Evolutionary conservation across 1,284 basidiomycete genomes (phyloP).

Genomic region (Naganishia sp.): DNA sequence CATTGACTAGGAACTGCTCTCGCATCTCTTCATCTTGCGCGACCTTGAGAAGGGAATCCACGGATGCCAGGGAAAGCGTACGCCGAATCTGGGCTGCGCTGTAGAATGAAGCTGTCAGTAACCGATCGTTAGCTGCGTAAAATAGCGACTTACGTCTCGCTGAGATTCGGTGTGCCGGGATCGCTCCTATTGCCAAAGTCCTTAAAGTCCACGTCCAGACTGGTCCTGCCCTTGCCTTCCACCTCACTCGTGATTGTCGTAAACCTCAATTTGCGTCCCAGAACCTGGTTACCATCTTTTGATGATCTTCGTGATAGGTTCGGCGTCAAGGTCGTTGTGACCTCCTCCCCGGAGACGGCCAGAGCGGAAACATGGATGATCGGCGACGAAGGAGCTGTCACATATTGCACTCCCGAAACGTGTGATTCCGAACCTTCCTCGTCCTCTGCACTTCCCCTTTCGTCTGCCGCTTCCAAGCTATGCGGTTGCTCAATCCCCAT

Average conservation of each 20-base stretch:
- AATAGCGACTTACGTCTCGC: slow-evolving; percentile 46
- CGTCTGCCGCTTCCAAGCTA: background rate
- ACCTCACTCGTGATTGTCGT: slow-evolving; percentile 13
- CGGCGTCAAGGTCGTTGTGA: background rate
- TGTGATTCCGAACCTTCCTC: slow-evolving; percentile 18
- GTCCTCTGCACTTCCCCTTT: background rate
- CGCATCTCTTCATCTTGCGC: slow-evolving; percentile 38
- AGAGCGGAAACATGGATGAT: slow-evolving; percentile 7
- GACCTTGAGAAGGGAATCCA: slow-evolving; percentile 48
- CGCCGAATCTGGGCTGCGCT: slow-evolving; percentile 53
- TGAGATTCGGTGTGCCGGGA: slow-evolving; percentile 52
- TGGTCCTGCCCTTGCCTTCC: background rate
- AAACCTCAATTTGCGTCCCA: slow-evolving; percentile 22
- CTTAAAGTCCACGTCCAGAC: slow-evolving; percentile 18
- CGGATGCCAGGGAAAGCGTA: slow-evolving; percentile 52
- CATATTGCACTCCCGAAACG: slow-evolving; percentile 3
- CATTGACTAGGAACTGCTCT: slow-evolving; percentile 43
- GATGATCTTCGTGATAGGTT: background rate
- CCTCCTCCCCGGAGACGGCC: background rate
- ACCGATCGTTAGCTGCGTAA: background rate
- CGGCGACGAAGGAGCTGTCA: slow-evolving; percentile 20
- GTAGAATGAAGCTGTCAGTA: background rate
- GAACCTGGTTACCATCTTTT: background rate
- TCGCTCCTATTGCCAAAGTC: slow-evolving; percentile 33
- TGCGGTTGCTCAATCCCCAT: background rate